These are phyloP conservation scores for Nigrospora oryzae DNA, from an alignment of 2,329 filamentous ascomycete species.

Conservation along the genomic window DNA sequence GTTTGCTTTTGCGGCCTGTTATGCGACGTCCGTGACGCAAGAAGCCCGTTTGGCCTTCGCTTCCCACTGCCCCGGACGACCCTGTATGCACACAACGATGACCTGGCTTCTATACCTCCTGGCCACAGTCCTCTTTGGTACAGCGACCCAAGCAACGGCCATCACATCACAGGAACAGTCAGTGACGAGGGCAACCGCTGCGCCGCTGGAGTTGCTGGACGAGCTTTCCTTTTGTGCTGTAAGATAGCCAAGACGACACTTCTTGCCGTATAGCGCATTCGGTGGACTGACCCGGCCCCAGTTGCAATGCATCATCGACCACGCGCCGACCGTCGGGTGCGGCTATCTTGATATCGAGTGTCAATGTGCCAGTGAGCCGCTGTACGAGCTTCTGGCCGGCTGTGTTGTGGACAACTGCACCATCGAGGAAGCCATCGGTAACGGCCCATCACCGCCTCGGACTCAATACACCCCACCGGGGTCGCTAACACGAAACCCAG, in stretches of 20 bases:
- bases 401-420: not conserved
- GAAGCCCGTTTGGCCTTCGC: no score
- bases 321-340: slow-evolving; percentile 1
- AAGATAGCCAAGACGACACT: not conserved
- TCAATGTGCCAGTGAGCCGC: not conserved
- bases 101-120: no score
- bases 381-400: not conserved
- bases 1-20: no score
- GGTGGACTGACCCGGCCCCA: not conserved
- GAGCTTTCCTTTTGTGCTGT: not conserved
- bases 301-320: not conserved
- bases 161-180: no score
- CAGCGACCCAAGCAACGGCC: no score
- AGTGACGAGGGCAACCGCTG: no score
- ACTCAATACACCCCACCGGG: not conserved
- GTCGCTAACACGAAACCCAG: not conserved
- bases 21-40: no score
- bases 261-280: not conserved
- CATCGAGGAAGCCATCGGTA: not conserved
- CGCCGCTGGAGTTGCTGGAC: not conserved
- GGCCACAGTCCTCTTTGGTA: no score
- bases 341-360: not conserved
- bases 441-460: not conserved
- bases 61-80: no score
- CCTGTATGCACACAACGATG: no score